Base-by-base conservation (phyloP, 1,139 yeast genomes). In the Diutina pseudorugosa region DNA sequence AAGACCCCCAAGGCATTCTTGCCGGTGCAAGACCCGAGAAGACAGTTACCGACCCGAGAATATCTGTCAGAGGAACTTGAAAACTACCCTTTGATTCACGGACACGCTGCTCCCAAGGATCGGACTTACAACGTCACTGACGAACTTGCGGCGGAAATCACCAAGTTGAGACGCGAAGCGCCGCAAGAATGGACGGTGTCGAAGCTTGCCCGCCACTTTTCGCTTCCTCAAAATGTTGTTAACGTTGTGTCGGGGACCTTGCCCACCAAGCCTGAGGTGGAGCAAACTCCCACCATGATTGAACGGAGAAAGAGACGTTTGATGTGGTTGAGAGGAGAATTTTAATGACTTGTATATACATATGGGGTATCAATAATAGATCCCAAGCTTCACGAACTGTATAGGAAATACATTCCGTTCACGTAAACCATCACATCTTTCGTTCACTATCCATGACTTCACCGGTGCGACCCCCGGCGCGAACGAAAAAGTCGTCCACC, bases 261-360 rank as follows among this genome's bases (percentile, higher is more conserved):
- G 16, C 16, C 36, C 6, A 18, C n/a, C 14, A 45, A 25, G 40
- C 49, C 30, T 18, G 25, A 19, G 12, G n/a, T 20, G 4, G 33
- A 21, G 19, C 47, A 43, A n/a, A 23, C 47, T 23, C 47, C 47
- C 19, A 44, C 47, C 33, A 44, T 23, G 47, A 18, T 27, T 4
- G 36, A 45, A 27, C 36, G 49, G 3, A 40, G 16, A 16, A 45
- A 27, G 40, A 25, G 49, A 25, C 36, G 49, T 20, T 16, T 45
- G 49, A 45, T 45, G 49, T 45, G 49, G 49, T 45, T 45, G 40
- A 23, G 49, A 18, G 49, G 49, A 19, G 49, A 45, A 18, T 45
- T 45, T 25, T 45, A 45, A 14, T 19, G 30, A 25, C 47, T 43
- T 43, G 47, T 43, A 43, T 43, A 43, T 43, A 43, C 25, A 18